Conservation (phyloP, 345 rosid species). For the Citrus trifoliata region DNA sequence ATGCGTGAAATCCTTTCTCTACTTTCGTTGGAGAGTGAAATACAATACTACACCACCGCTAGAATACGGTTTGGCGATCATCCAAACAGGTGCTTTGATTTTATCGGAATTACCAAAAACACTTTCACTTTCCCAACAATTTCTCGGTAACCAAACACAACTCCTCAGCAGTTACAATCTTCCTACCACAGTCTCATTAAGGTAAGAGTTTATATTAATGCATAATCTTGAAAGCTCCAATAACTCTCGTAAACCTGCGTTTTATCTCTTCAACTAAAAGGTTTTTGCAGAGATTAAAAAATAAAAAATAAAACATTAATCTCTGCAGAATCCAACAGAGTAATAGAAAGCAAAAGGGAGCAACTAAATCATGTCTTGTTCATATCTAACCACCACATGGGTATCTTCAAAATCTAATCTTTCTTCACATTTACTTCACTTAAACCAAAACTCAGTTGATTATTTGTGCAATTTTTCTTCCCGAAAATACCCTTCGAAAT, state of each 20-base stretch:
- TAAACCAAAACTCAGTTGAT: constrained; percentile 30
- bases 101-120: background rate
- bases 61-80: background rate
- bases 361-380: constrained; percentile 29
- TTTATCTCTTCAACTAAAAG: constrained; percentile 1
- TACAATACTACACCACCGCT: background rate
- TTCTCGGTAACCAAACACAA: constrained; percentile 9
- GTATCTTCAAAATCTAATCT: constrained; percentile 17
- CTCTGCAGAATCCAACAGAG: background rate
- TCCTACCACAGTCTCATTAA: background rate
- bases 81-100: background rate
- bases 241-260: background rate
- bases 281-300: constrained; percentile 12
- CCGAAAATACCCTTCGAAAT: constrained; percentile 1
- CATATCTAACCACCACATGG: constrained; percentile 28
- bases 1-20: background rate
- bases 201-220: background rate
- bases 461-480: constrained; percentile 1
- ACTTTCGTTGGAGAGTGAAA: background rate
- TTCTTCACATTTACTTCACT: constrained; percentile 15
- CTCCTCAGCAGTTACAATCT: background rate
- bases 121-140: background rate
- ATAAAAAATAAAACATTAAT: background rate
- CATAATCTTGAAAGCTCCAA: background rate
- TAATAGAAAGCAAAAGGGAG: background rate